phyloP scores from a whole-genome alignment of 176 grass and related monocot species.

The Aegilops umbellulata region DNA sequence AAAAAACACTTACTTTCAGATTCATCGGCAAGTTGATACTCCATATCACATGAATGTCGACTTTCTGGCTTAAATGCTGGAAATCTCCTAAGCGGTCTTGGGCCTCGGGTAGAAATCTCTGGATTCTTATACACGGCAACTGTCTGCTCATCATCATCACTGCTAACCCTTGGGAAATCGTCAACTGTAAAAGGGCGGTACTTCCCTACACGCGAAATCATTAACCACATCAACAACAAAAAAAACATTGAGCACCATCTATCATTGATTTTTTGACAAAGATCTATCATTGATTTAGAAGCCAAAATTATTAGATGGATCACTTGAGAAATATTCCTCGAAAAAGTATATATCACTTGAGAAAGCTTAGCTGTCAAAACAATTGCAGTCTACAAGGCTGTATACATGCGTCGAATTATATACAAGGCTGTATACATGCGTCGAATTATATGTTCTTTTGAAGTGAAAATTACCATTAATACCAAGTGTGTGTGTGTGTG shows the following conservation, averaged over 20 bases:
- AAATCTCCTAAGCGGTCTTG: neutral
- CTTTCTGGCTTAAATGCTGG: neutral
- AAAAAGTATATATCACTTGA: neutral
- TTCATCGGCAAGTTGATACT: constrained; percentile 5
- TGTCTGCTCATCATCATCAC: constrained; percentile 12
- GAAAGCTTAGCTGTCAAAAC: neutral
- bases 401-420: neutral
- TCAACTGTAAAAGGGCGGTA: neutral
- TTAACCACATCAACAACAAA: neutral
- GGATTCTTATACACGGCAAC: neutral
- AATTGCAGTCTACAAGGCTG: neutral
- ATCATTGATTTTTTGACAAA: neutral
- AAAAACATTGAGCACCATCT: neutral
- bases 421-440: neutral
- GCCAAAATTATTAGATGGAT: neutral
- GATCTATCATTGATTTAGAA: no score
- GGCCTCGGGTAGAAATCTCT: neutral
- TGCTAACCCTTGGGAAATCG: constrained; percentile 21
- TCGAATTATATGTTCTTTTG: neutral
- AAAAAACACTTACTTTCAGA: constrained; percentile 25
- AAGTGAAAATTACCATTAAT: neutral
- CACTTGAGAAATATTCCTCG: no score
- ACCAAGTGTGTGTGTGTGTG: neutral
- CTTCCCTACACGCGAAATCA: constrained; percentile 1
- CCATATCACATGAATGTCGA: neutral